Evolutionary conservation across 1,284 basidiomycete species (phyloP).

Genomic region (Mycena citricolor): DNA sequence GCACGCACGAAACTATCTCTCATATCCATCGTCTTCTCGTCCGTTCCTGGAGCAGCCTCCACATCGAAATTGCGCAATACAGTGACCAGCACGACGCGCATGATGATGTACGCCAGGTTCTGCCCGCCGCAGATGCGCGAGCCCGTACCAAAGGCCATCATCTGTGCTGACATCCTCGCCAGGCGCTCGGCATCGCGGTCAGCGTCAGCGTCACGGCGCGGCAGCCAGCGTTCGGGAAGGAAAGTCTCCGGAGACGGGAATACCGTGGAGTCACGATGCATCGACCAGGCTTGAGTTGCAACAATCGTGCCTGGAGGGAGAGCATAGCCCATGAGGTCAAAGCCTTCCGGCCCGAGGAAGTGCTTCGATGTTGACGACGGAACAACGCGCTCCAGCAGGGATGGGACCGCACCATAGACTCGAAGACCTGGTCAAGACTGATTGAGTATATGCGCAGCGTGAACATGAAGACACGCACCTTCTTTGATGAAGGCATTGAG

Average conservation of each 20-base stretch:
- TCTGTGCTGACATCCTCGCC: neutral
- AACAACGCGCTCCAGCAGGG: conserved; percentile 15
- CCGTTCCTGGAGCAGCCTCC: neutral
- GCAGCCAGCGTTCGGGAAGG: conserved; percentile 12
- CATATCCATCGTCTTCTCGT: neutral
- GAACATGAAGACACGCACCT: conserved; percentile 1
- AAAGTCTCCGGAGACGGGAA: conserved; percentile 12
- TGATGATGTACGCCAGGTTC: conserved; percentile 3
- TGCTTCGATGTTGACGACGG: conserved; percentile 44
- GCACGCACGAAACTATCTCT: conserved; percentile 4
- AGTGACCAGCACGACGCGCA: conserved; percentile 1
- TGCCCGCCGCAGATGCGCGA: conserved; percentile 8
- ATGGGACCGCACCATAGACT: conserved; percentile 8
- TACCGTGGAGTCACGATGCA: conserved; percentile 4
- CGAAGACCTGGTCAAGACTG: conserved; percentile 7
- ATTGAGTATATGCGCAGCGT: conserved; percentile 28
- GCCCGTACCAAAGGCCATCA: conserved; percentile 11
- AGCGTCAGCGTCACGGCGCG: neutral
- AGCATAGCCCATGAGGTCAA: conserved; percentile 4
- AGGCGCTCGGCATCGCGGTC: neutral
- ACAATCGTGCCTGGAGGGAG: conserved; percentile 14
- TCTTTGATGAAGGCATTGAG: conserved; percentile 17
- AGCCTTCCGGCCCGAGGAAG: neutral
- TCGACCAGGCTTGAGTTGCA: conserved; percentile 10
- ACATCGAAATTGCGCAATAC: conserved; percentile 13